Conservation (phyloP, 768 basidiomycete species). For the Lactifluus subvellereus region DNA sequence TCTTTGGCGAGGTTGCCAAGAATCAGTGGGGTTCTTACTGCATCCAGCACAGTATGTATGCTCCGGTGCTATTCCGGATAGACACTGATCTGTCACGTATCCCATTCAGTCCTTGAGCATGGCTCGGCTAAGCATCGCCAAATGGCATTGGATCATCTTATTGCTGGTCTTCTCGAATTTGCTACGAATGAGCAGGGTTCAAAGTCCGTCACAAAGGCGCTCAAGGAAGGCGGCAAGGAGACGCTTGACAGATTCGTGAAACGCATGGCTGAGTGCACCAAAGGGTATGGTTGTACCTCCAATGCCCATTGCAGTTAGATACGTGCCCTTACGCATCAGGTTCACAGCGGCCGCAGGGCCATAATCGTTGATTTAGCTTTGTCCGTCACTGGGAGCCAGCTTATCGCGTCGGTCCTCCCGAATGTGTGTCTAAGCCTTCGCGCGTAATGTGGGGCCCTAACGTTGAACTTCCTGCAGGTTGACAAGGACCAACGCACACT, state of each 20-base stretch:
- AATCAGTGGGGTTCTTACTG: constrained; percentile 90
- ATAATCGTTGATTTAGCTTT: constrained; percentile 84
- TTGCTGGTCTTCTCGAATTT: constrained; percentile 71
- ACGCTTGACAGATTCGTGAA: constrained; percentile 68
- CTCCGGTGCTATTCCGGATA: background rate
- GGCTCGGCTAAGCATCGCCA: constrained; percentile 69
- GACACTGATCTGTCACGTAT: constrained; percentile 9
- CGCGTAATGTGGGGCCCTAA: background rate
- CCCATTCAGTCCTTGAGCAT: constrained; percentile 66
- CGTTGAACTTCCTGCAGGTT: constrained; percentile 41
- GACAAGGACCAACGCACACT: constrained; percentile 81
- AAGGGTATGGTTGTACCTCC: constrained; percentile 44
- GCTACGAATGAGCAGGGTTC: constrained; percentile 81
- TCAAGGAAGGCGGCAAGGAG: constrained; percentile 79
- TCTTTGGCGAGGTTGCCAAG: constrained; percentile 74
- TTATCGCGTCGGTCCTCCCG: constrained; percentile 77
- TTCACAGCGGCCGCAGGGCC: constrained; percentile 57
- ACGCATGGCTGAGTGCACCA: constrained; percentile 82
- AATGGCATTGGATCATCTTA: constrained; percentile 72
- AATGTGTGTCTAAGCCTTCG: constrained; percentile 41
- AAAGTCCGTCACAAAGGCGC: constrained; percentile 79
- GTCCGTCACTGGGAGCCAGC: constrained; percentile 77
- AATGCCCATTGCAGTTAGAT: background rate
- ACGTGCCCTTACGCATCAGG: background rate
- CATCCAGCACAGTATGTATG: constrained; percentile 68